Conservation (phyloP, 306 rosid species). For the Cotoneaster glaucophyllus region DNA sequence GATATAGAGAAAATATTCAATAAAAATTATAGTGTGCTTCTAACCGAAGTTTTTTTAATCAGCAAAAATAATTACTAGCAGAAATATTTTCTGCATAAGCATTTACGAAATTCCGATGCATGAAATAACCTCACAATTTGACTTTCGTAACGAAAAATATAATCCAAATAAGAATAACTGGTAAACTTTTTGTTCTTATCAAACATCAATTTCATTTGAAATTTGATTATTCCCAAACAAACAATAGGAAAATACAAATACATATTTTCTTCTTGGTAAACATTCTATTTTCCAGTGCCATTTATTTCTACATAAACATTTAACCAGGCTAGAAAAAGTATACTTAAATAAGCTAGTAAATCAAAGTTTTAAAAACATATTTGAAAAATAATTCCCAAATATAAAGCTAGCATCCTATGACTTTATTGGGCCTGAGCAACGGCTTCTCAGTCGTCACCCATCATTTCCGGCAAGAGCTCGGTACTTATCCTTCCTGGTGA, state of each 20-base stretch:
- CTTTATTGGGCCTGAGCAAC: conserved; percentile 25
- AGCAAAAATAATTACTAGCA: too few species aligned
- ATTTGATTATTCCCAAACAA: not conserved
- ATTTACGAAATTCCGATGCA: too few species aligned
- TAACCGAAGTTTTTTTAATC: too few species aligned
- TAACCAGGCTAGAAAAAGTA: not conserved
- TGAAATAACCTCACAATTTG: too few species aligned
- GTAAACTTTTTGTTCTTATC: too few species aligned
- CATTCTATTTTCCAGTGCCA: not conserved
- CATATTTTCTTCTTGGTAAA: not conserved
- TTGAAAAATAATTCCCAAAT: not conserved
- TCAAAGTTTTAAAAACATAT: not conserved
- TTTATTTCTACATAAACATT: not conserved
- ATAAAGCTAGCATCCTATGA: conserved; percentile 55
- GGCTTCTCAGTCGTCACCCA: conserved; percentile 51
- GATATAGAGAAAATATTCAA: too few species aligned
- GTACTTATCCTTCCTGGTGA: conserved; percentile 75
- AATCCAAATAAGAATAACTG: too few species aligned
- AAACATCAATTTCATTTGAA: not conserved
- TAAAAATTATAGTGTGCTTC: too few species aligned
- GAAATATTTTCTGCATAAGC: too few species aligned
- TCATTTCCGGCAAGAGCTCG: conserved; percentile 78
- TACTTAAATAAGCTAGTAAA: not conserved
- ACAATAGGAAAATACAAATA: not conserved
- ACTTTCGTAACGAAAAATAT: too few species aligned